Base-by-base conservation (phyloP, 306 rosid species). In the Acacia melanoxylon region DNA sequence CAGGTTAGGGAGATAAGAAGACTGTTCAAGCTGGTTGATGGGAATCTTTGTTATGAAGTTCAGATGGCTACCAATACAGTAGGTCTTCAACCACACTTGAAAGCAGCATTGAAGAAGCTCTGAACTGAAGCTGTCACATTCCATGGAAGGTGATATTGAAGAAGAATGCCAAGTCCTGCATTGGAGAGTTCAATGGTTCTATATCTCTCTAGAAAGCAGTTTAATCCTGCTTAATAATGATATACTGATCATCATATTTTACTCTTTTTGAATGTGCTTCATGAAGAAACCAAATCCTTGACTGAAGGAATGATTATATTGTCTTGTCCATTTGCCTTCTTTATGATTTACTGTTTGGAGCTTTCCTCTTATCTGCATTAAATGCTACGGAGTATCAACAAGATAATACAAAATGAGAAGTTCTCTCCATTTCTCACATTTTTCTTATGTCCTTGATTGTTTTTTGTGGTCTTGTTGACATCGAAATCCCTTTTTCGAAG, bases 21-120 rank as follows among this genome's bases (percentile, higher is more conserved):
- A 78, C 77, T 79, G 81, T 91, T 91, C 56, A 76, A 83, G 87
- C 42, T 92, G 29, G 89, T 83, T 83, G 92, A 90, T 63, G 94
- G 86, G 67, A 82, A 71, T 65, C 87, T 94, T 75, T 78, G 88
- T 58, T 94, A 94, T 67, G 92, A 85, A 37, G 93, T 94, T 89
- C 86, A 89, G 83, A 91, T 94, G 95, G 93, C 98, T 75, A 94
- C 98, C 48, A 80, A 88, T 81, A 72, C 83, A 71, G 80, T 88
- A 20, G 74, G 83, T 68, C 94, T 94, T 75, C 87, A 87, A 83
- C 92, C 94, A 33, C 97, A 92, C 85, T 73, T 94, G 27, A 91
- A 92, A 89, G 98, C 97, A 41, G 56, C 79, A 8, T 87, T 94
- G 78, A 85, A 88, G 82, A 94, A 83, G 86, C 85, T 89, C 76